These are phyloP conservation scores for Leccinum subrobustum DNA, from an alignment of 1,284 basidiomycete species.

Conservation along the genomic window DNA sequence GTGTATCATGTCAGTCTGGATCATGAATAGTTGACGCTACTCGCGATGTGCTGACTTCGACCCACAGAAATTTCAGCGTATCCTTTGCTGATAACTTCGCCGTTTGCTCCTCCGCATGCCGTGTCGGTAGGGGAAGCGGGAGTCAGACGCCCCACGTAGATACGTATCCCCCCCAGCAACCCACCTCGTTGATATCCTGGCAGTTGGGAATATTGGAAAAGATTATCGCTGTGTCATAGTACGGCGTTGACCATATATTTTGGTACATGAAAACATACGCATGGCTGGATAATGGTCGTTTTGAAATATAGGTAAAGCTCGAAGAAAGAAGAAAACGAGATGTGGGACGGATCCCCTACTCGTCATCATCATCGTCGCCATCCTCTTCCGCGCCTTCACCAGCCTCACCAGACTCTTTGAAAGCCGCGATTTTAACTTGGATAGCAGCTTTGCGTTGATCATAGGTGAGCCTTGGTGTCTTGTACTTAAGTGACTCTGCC, in stretches of 20 bases:
- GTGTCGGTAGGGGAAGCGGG: slow-evolving; percentile 41
- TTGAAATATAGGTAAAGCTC: slow-evolving; percentile 5
- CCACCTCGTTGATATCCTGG: slow-evolving; percentile 47
- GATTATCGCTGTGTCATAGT: slow-evolving; percentile 27
- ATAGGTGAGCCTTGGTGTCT: slow-evolving; percentile 69
- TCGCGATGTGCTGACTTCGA: slow-evolving; percentile 6
- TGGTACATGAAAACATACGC: slow-evolving; percentile 20
- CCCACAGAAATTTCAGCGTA: slow-evolving; percentile 60
- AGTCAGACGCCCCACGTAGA: slow-evolving; percentile 37
- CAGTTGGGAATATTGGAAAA: slow-evolving; percentile 45
- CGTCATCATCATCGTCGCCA: slow-evolving; percentile 53
- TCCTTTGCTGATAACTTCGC: slow-evolving; percentile 47
- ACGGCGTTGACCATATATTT: slow-evolving; percentile 8
- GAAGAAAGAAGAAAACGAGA: not conserved
- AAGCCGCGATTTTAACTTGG: slow-evolving; percentile 81
- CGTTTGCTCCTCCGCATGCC: slow-evolving; percentile 57
- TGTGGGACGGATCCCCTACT: slow-evolving; percentile 40
- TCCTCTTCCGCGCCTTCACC: slow-evolving; percentile 48
- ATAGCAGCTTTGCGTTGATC: slow-evolving; percentile 80
- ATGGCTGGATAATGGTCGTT: slow-evolving; percentile 11
- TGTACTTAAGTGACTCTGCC: slow-evolving; percentile 79
- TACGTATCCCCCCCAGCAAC: slow-evolving; percentile 39
- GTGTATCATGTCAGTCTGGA: slow-evolving; percentile 59
- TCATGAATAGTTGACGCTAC: slow-evolving; percentile 2
- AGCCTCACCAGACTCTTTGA: slow-evolving; percentile 63